Evolutionary conservation across 83 land plant species (phyloP).

Genomic region (Thuja plicata): DNA sequence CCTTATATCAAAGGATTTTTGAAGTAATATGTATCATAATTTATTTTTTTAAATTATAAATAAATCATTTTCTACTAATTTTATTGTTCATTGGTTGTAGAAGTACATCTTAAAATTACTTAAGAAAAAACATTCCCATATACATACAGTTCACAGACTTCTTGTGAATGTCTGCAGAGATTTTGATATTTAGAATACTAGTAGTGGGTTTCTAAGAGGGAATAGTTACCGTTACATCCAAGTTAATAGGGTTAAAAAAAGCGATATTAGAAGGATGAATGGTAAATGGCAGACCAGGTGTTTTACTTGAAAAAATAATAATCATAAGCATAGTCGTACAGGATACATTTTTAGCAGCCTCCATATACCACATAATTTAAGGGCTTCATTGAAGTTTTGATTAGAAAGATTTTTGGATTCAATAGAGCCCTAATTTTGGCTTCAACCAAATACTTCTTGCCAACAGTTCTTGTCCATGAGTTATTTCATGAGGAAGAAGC

Average conservation of each 20-base stretch:
- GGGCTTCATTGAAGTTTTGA: neutral
- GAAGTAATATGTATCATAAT: too few species aligned
- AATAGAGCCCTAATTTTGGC: neutral
- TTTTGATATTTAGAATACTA: too few species aligned
- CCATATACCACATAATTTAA: neutral
- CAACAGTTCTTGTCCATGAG: neutral
- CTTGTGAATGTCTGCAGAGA: too few species aligned
- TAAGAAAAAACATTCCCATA: too few species aligned
- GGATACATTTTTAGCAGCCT: neutral
- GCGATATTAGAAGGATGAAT: neutral
- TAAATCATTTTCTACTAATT: too few species aligned
- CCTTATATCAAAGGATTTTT: too few species aligned
- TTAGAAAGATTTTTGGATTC: neutral
- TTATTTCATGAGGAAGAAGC: neutral
- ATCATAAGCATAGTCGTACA: neutral
- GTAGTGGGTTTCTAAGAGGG: too few species aligned
- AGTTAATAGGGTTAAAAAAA: neutral
- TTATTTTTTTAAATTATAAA: too few species aligned
- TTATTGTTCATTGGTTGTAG: too few species aligned
- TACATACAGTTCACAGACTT: too few species aligned
- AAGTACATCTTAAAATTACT: too few species aligned
- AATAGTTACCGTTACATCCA: neutral
- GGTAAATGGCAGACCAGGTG: neutral
- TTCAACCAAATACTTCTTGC: neutral
- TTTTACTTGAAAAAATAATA: neutral